Base-by-base conservation (phyloP, 179 eudicot species). In the Pouteria campechiana region DNA sequence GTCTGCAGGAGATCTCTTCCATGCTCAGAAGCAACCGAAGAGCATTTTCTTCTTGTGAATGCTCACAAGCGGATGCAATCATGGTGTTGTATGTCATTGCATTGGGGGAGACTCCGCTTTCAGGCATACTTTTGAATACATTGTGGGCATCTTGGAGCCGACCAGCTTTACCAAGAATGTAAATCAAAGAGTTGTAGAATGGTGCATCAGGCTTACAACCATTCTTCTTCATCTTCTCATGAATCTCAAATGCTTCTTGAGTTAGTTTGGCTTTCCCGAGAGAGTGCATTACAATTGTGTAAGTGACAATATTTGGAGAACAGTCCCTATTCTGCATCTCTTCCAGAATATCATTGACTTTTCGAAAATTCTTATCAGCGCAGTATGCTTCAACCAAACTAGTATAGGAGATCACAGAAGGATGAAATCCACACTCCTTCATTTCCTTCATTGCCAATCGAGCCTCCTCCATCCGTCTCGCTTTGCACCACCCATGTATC, bases 401-500 rank as follows among this genome's bases (percentile, higher is more conserved):
- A 34, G 93, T 84, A 55, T 78, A 88, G 1, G 89, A 62, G 23
- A 70, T 22, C 45, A 58, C 65, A 67, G 75, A 70, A 18, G 85
- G 81, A 10, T 1, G 6, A 63, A 71, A 60, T 5, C 97, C 97
- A 35, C 58, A 47, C 25, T 41, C 51, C 46, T 69, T 67, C 92
- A 84, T 88, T 44, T 63, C 80, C 22, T 46, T 65, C 68, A 80
- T 46, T 7, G 51, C 64, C 17, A 45, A 30, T 34, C 52, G 50
- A 15, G 83, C 93, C 56, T 72, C 74, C 16, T 44, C 75, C 32
- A 71, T 16, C 46, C 67, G 29, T 66, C 76, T 68, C 40, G 54
- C 55, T 61, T 74, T 89, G 61, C 88, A 75, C 84, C 76, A 81
- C 23, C 97, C 97, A 59, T 81, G 88, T 15, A 89, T 58, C 59